phyloP scores from a whole-genome alignment of 768 basidiomycete genomes.

The Tulasnella sp. region DNA sequence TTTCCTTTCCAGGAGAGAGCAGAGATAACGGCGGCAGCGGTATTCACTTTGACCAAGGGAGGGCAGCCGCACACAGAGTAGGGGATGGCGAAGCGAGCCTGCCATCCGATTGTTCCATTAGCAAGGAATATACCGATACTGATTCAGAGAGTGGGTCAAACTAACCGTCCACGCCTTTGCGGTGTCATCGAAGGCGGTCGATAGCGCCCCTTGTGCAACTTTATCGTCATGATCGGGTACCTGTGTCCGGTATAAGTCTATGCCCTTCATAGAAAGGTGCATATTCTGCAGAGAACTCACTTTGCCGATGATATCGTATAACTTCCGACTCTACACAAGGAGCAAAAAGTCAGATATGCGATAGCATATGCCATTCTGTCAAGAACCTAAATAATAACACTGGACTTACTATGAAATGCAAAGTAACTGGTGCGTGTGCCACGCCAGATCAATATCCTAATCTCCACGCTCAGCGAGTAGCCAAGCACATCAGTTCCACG shows the following conservation, averaged over 20 bases:
- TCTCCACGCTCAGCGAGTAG: not conserved
- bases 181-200: conserved; percentile 40
- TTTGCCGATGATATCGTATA: not conserved
- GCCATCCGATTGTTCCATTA: not conserved
- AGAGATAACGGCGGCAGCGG: not conserved
- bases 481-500: not conserved
- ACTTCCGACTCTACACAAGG: conserved; percentile 22
- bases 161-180: conserved; percentile 39
- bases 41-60: conserved; percentile 19
- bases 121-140: not conserved
- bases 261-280: not conserved
- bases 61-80: conserved; percentile 57
- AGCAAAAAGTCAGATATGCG: conserved; percentile 24
- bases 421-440: conserved; percentile 22
- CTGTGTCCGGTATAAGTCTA: not conserved
- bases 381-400: conserved; percentile 28
- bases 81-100: conserved; percentile 39
- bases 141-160: too few species aligned
- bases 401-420: conserved; percentile 39
- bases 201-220: conserved; percentile 38
- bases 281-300: not conserved
- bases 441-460: conserved; percentile 19
- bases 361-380: too few species aligned
- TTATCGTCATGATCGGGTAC: conserved; percentile 36
- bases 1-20: conserved; percentile 7